Conservation (phyloP, 176 grass and related monocot genomes). For the Microstegium vimineum region DNA sequence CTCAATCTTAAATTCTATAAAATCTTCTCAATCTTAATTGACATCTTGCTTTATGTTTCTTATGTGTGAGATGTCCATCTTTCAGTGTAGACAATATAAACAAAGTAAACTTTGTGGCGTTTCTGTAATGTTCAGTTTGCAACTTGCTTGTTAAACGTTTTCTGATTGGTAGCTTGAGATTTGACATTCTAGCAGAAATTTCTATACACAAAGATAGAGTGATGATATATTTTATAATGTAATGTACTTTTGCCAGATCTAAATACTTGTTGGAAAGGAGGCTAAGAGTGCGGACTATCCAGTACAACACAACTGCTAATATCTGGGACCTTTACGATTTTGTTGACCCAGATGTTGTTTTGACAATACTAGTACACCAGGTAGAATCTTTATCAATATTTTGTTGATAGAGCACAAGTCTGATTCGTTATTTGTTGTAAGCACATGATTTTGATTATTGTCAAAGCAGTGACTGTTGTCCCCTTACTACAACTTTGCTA, state of each 20-base stretch:
- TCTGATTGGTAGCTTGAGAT: slow-evolving; percentile 12
- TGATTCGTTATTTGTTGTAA: slow-evolving; percentile 6
- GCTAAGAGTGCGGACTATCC: slow-evolving; percentile 84
- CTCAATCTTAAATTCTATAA: no score
- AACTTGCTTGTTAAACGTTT: not conserved
- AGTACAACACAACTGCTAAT: slow-evolving; percentile 73
- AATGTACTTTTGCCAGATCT: slow-evolving; percentile 44
- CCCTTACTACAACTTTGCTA: not conserved
- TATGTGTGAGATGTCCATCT: slow-evolving; percentile 2
- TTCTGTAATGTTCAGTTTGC: not conserved
- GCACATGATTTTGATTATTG: slow-evolving; percentile 5
- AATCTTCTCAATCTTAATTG: not conserved
- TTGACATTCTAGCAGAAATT: slow-evolving; percentile 7
- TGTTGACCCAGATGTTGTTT: slow-evolving; percentile 84
- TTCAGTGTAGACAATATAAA: not conserved
- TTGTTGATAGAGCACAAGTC: not conserved
- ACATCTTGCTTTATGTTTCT: not conserved
- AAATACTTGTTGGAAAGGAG: slow-evolving; percentile 77
- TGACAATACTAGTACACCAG: slow-evolving; percentile 93
- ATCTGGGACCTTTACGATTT: slow-evolving; percentile 89
- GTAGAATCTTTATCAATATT: slow-evolving; percentile 40
- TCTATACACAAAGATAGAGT: slow-evolving; percentile 7
- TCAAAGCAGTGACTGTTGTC: not conserved
- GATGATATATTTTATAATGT: slow-evolving; percentile 17
- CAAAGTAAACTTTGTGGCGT: not conserved